Evolutionary conservation across 176 grass and related monocot genomes (phyloP).

Genomic region (Luzula sylvatica): DNA sequence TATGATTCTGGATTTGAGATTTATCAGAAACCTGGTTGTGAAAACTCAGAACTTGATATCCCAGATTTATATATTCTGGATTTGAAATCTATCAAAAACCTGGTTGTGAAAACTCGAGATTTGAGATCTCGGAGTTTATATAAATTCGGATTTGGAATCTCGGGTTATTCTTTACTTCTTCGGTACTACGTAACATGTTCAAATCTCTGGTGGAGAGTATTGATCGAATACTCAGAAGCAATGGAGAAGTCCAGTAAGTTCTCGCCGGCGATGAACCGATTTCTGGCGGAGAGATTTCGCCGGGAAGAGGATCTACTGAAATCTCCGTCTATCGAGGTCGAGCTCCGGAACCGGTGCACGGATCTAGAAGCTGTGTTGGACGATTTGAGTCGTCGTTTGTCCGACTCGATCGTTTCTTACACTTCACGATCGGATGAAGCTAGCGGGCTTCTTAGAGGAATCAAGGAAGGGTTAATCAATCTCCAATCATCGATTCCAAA

Average conservation of each 20-base stretch:
- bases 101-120: neutral
- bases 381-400: constrained; percentile 24
- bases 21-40: neutral
- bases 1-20: neutral
- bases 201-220: constrained; percentile 36
- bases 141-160: constrained; percentile 4
- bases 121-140: neutral
- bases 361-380: constrained; percentile 46
- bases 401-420: constrained; percentile 21
- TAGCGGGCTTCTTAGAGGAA: constrained; percentile 19
- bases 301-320: constrained; percentile 37
- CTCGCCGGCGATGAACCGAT: constrained; percentile 20
- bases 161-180: neutral
- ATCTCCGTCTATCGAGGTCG: constrained; percentile 42
- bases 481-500: constrained; percentile 22
- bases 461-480: constrained; percentile 32
- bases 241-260: constrained; percentile 18
- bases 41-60: neutral
- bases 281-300: constrained; percentile 46
- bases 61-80: too few relatives aligned
- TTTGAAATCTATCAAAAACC: too few relatives aligned
- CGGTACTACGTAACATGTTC: constrained; percentile 4
- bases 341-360: constrained; percentile 43
- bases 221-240: constrained; percentile 3
- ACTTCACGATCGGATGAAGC: constrained; percentile 28